Percentiles rank a stretch among this genome's conserved stretches.
phyloP scores from a whole-genome alignment of 345 rosid species.

The Eucalyptus polybractea region DNA sequence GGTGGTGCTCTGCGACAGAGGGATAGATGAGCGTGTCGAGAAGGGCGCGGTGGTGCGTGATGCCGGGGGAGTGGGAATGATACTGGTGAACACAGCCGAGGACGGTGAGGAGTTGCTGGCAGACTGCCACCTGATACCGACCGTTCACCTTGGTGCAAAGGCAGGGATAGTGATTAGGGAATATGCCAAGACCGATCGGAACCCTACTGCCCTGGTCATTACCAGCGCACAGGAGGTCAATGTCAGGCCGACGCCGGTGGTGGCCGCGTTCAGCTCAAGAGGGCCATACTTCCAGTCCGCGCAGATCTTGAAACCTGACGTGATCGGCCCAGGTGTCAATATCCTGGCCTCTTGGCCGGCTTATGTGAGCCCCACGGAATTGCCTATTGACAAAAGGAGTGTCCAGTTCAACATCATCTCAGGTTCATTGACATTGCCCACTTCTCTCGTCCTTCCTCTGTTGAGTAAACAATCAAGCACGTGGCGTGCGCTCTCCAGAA shows the following conservation, averaged over 20 bases:
- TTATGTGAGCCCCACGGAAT: conserved; percentile 56
- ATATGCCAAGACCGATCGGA: conserved; percentile 19
- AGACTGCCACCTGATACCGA: conserved; percentile 71
- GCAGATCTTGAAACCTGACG: conserved; percentile 77
- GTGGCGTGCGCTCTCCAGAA: not conserved
- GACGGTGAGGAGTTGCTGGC: conserved; percentile 63
- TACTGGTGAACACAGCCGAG: conserved; percentile 47
- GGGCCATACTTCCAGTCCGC: conserved; percentile 69
- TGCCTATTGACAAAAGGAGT: conserved; percentile 40
- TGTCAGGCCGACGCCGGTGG: conserved; percentile 68
- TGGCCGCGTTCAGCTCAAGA: conserved; percentile 81
- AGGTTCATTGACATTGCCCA: conserved; percentile 20
- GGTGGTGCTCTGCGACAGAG: conserved; percentile 76
- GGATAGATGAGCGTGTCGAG: conserved; percentile 52
- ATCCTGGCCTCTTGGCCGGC: conserved; percentile 80
- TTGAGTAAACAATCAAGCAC: not conserved
- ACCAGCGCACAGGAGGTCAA: conserved; percentile 56
- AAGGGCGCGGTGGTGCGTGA: conserved; percentile 71
- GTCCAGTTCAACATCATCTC: conserved; percentile 64
- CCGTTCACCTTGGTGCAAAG: conserved; percentile 53
- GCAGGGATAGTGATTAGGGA: conserved; percentile 43
- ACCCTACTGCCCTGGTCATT: conserved; percentile 39
- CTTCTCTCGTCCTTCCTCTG: not conserved
- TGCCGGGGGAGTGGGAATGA: conserved; percentile 84
- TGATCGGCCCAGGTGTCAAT: conserved; percentile 84